These are phyloP conservation scores for Fusarium agapanthi DNA, from an alignment of 2,329 filamentous ascomycete genomes.

Conservation along the genomic window DNA sequence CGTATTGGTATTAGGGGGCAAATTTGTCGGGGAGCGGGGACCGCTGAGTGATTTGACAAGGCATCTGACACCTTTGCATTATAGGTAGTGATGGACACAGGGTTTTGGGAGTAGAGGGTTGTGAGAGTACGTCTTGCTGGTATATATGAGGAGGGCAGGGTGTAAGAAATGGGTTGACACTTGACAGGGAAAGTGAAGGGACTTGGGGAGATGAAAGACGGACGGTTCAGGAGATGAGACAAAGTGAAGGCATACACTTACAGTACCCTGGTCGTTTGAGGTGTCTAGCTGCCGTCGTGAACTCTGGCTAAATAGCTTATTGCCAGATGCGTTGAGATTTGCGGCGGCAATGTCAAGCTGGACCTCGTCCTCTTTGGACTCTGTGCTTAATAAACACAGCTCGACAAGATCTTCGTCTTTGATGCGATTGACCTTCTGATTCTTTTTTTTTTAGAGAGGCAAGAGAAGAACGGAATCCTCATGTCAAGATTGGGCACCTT, in stretches of 20 bases:
- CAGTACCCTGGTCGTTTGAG: conserved; percentile 27
- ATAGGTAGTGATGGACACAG: conserved; percentile 20
- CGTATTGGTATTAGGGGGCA: conserved; percentile 20
- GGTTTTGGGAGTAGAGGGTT: background rate
- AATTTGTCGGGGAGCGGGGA: conserved; percentile 32
- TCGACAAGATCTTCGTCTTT: conserved; percentile 16
- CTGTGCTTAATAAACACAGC: conserved; percentile 2
- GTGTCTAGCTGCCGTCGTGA: conserved; percentile 21
- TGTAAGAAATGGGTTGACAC: conserved; percentile 9
- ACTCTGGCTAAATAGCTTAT: conserved; percentile 28
- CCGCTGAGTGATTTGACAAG: conserved; percentile 29
- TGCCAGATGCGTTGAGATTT: conserved; percentile 24
- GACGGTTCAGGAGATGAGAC: conserved; percentile 3
- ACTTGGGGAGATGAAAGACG: background rate
- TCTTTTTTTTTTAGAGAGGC: background rate
- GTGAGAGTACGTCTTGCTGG: background rate
- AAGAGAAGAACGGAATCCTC: background rate
- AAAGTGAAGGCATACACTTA: conserved; percentile 19
- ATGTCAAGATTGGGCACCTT: conserved; percentile 1
- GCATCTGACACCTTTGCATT: conserved; percentile 28
- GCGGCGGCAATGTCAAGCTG: conserved; percentile 14
- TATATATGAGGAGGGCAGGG: conserved; percentile 7
- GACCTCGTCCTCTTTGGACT: conserved; percentile 6
- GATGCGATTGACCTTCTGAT: conserved; percentile 7
- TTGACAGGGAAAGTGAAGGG: conserved; percentile 10